Evolutionary conservation across 371 early-diverging fungal genomes (phyloP), one percentile per base, ranked within the genome.

Genomic region (Coemansia sp.): DNA sequence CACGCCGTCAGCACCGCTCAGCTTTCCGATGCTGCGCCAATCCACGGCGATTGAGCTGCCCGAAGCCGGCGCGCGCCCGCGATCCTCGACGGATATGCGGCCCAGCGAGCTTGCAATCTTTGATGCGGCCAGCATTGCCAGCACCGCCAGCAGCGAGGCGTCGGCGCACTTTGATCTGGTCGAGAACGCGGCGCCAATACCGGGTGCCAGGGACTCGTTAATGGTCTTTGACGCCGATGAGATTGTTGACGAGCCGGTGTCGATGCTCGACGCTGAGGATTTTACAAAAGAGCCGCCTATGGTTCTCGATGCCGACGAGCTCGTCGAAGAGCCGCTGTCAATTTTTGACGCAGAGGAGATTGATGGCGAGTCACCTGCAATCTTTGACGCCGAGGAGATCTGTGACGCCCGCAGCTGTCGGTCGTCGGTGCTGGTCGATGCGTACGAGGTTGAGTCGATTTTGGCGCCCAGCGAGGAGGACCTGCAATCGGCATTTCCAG

Each of bases 361-460:
- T 5, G 30, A 16, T 4, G 33, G 36, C 35, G 55, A 33, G 35
- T 35, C 49, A 39, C 36, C 49, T 35, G 49, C 45, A 8, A 12
- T 65, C 0, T 55, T 68, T 38, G 68, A 68, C 16, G 68, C 68
- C 1, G 64, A 68, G 34, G 58, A 57, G 49, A 36, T 68, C 7
- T 30, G n/a, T 1, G 40, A 43, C 30, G 50, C n/a, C 36, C 42
- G 53, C n/a, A 40, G 20, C 7, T 2, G 12, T 9, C 12, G 51
- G 30, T 57, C 65, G 12, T 63, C 68, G 20, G 59, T 68, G 30
- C 48, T 48, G 14, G 41, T 68, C n/a, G 68, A 68, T 31, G 68
- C 68, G 5, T 68, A 68, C 38, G 68, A 68, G 55, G 54, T 59
- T 9, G 68, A 38, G 55, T 68, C 68, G 11, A 53, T 68, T 12